phyloP scores from a whole-genome alignment of 192 early-diverging fungal genomes.

The Chytriomyces sp. region DNA sequence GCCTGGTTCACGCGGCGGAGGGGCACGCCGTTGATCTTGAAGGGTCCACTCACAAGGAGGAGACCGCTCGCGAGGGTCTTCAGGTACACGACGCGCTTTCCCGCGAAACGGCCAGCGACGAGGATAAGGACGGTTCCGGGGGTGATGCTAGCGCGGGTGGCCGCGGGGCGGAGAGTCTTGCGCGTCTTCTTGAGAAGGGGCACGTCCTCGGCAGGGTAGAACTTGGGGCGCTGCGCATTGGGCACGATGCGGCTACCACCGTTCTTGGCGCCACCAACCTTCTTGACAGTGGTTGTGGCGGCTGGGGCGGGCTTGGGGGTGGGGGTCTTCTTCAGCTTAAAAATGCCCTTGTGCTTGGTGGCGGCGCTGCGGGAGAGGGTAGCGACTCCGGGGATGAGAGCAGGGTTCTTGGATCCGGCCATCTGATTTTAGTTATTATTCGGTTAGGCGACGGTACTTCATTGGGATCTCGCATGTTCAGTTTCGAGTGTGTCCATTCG shows the following conservation, averaged over 20 bases:
- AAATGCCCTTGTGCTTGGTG: constrained; percentile 84
- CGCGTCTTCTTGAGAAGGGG: constrained; percentile 76
- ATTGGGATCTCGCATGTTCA: too few species aligned
- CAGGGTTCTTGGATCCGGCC: constrained; percentile 69
- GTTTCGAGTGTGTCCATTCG: too few species aligned
- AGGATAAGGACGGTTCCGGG: constrained; percentile 98
- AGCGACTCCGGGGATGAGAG: constrained; percentile 82
- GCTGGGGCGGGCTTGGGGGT: constrained; percentile 51
- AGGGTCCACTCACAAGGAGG: constrained; percentile 95
- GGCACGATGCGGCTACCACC: constrained; percentile 70
- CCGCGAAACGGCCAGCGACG: constrained; percentile 92
- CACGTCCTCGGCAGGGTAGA: constrained; percentile 87
- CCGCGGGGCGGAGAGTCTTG: constrained; percentile 62
- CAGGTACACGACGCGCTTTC: constrained; percentile 98
- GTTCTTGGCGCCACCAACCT: constrained; percentile 84
- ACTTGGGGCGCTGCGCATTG: constrained; percentile 68
- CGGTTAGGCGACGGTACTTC: too few species aligned
- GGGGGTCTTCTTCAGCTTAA: constrained; percentile 83
- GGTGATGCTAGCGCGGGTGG: constrained; percentile 90
- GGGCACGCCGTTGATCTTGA: constrained; percentile 98
- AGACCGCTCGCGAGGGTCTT: constrained; percentile 94
- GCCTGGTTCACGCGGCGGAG: constrained; percentile 98
- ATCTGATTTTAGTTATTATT: too few species aligned
- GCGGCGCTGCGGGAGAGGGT: constrained; percentile 80
- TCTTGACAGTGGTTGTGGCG: constrained; percentile 64